These are phyloP conservation scores for Arabis hirsuta DNA, from an alignment of 345 rosid genomes.

Conservation along the genomic window DNA sequence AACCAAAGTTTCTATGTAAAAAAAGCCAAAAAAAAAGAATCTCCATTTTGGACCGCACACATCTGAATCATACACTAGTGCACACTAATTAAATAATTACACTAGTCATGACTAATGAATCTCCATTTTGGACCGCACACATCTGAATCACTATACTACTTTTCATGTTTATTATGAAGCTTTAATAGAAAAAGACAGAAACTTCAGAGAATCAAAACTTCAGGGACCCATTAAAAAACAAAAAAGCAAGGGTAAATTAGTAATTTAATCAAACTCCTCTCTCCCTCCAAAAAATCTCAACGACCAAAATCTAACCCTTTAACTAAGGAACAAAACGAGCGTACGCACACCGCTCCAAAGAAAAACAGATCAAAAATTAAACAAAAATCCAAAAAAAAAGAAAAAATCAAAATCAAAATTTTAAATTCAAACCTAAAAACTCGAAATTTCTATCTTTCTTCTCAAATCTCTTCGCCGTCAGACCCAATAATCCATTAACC, in stretches of 20 bases:
- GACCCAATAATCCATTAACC: conserved; percentile 31
- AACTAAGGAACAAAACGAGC: conserved; percentile 48
- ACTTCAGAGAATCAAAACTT: conserved; percentile 28
- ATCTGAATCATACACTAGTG: conserved; percentile 3
- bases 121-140: conserved; percentile 31
- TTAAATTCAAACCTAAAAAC: background rate
- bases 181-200: conserved; percentile 13
- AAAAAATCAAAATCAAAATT: background rate
- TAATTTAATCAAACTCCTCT: background rate
- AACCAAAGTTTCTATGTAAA: too few species aligned
- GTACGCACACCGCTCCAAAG: conserved; percentile 15
- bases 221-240: conserved; percentile 26
- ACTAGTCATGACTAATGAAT: too few species aligned
- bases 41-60: conserved; percentile 31
- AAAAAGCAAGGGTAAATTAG: conserved; percentile 13
- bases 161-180: background rate
- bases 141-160: background rate
- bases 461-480: conserved; percentile 35
- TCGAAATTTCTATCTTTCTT: background rate
- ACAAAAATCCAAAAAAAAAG: conserved; percentile 18
- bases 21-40: background rate
- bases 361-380: background rate
- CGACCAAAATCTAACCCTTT: conserved; percentile 44
- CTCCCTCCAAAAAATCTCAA: conserved; percentile 50
- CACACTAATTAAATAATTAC: conserved; percentile 8